Evolutionary conservation across 345 rosid species (phyloP), one percentile per base, ranked within the genome.

Genomic region (Hypericum androsaemum): DNA sequence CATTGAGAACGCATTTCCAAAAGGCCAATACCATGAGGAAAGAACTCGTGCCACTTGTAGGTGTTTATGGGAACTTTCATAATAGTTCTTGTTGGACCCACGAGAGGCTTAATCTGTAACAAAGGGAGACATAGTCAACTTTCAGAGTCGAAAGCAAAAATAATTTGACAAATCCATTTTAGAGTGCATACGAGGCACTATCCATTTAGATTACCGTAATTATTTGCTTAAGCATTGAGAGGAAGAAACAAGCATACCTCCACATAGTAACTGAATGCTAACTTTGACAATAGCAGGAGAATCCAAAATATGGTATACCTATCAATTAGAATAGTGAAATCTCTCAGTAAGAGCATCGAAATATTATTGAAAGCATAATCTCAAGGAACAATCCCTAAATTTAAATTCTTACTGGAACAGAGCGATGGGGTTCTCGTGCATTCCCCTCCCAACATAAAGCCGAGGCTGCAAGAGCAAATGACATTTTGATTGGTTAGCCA

Each of bases 281-380:
- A 64, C 72, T 81, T 81, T 52, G 80, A 67, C 43, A 65, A 12
- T 50, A 78, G 54, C 17, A 81, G 68, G 54, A 77, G 65, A 62
- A 78, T 36, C 87, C 87, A 81, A 59, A 81, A 81, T 57, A 72
- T 54, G 4, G 87, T 75, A 61, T 81, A 81, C 81, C 83, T 81
- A 1, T 52, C 54, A 46, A 62, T 43, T 42, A 12, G 10, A 37
- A 48, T 37, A 22, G 32, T 4, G 32, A 22, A 22, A 22, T 22
- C 32, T 22, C 32, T 22, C 32, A 22, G 32, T 1, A 22, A 22
- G 32, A 22, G 32, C 32, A 22, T 22, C 4, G 32, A 22, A 1
- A 22, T 22, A 22, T 22, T 22, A 22, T 9, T 6, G 4, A 22
- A 22, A 22, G 32, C 32, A 22, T 22, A 22, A 22, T 22, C 32